These are phyloP conservation scores for Raffaelea ambrosiae DNA, from an alignment of 2,329 filamentous ascomycete species.

Conservation along the genomic window DNA sequence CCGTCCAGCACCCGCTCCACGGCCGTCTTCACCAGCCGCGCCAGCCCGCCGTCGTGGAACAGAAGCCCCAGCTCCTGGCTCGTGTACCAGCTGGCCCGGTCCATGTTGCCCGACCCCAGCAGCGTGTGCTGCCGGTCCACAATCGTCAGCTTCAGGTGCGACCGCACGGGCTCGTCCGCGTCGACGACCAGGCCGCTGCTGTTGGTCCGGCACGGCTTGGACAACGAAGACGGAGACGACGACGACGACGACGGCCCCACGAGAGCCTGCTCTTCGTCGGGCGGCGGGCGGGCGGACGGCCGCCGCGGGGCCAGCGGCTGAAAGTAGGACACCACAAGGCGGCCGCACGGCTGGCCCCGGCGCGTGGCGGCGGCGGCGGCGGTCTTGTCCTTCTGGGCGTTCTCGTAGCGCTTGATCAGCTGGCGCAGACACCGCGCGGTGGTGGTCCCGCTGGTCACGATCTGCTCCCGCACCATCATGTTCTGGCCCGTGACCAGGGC, in stretches of 20 bases:
- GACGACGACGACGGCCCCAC: not conserved
- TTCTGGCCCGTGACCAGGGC: conserved; percentile 56
- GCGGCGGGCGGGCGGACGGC: not conserved
- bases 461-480: conserved; percentile 72
- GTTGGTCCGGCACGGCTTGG: not conserved
- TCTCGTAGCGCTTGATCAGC: conserved; percentile 48
- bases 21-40: conserved; percentile 18
- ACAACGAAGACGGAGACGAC: too few species aligned
- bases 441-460: conserved; percentile 70
- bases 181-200: conserved; percentile 13
- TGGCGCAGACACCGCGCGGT: conserved; percentile 55
- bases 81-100: conserved; percentile 79
- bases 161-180: conserved; percentile 56
- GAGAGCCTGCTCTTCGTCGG: conserved; percentile 10
- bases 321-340: conserved; percentile 53
- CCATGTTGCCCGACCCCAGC: conserved; percentile 75
- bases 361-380: not conserved
- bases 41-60: conserved; percentile 31
- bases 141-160: conserved; percentile 69
- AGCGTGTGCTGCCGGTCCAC: conserved; percentile 61
- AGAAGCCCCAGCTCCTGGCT: conserved; percentile 73
- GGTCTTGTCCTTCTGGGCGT: not conserved
- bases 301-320: conserved; percentile 16
- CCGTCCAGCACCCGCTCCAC: conserved; percentile 24
- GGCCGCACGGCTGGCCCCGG: conserved; percentile 27